Evolutionary conservation across 768 basidiomycete genomes (phyloP), one percentile per base, ranked within the genome.

Genomic region (Leccinellum luteum): DNA sequence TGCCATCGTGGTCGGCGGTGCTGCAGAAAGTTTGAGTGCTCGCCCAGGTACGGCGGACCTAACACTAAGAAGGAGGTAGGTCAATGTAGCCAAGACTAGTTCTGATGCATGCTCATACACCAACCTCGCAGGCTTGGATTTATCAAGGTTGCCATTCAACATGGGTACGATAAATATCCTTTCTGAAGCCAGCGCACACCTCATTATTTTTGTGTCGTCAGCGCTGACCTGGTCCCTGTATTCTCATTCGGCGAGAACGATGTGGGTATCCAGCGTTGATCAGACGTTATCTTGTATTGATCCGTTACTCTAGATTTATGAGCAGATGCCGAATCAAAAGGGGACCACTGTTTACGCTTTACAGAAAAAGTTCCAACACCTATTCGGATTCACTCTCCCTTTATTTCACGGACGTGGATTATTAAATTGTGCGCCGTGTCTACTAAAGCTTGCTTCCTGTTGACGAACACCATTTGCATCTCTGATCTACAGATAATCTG

Each of bases 211-310:
- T 49, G 31, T 48, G 35, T 14, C 53, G 23, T 14, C 62, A 94
- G 94, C 54, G 97, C 97, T 38, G 93, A 95, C 66, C 79, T 99
- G 12, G 97, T 99, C 0, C 97, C 97, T 0, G 95, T 98, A 3
- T 98, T 99, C 69, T 95, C 93, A 6, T 99, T 99, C 65, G 97
- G 97, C 13, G 97, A 99, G 78, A 98, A 98, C 70, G 97, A 98
- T 72, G 95, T 95, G 60, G 9, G 67, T 84, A 79, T 48, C 13
- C 30, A 7, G 15, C 19, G 50, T 52, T 23, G 55, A 31, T 19
- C 13, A 5, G n/a, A 49, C 13, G 34, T 48, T 6, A 30, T 10
- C 1, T 6, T 35, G 44, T 41, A 32, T 23, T 64, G 54, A 61
- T 43, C 6, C 43, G 10, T 44, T 48, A 7, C 52, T 30, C 6